Percentiles rank a stretch among this genome's conserved stretches.
These are phyloP conservation scores for Atkinsonella texensis DNA, from an alignment of 2,329 filamentous ascomycete genomes.

Conservation along the genomic window DNA sequence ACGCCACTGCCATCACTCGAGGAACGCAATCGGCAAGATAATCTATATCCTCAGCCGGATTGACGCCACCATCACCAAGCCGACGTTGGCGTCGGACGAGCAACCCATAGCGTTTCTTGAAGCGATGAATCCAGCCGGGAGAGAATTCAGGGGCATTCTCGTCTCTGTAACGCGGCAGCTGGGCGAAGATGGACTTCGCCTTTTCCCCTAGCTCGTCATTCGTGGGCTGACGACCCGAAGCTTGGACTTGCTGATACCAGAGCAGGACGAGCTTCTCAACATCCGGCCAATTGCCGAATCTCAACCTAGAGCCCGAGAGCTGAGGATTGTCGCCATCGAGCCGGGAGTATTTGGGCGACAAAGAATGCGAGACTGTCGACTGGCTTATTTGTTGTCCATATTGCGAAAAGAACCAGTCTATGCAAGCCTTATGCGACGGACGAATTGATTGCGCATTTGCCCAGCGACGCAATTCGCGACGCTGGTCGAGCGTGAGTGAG, in stretches of 20 bases:
- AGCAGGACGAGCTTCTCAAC: conserved; percentile 46
- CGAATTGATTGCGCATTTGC: conserved; percentile 43
- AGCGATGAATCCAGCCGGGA: conserved; percentile 51
- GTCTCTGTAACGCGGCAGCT: conserved; percentile 48
- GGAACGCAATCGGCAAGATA: conserved; percentile 50
- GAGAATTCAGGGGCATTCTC: conserved; percentile 50
- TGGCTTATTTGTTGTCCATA: conserved; percentile 50
- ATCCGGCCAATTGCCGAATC: conserved; percentile 53
- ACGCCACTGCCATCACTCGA: conserved; percentile 43
- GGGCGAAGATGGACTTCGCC: conserved; percentile 45
- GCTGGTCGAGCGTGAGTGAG: conserved; percentile 49
- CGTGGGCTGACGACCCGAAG: conserved; percentile 43
- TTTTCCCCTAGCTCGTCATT: conserved; percentile 53
- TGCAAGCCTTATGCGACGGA: conserved; percentile 49
- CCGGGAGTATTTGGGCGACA: conserved; percentile 49
- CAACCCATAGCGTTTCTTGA: conserved; percentile 51
- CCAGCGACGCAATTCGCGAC: conserved; percentile 47
- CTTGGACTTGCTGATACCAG: conserved; percentile 41
- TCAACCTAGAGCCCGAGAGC: conserved; percentile 48
- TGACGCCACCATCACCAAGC: conserved; percentile 32
- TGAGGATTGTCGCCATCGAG: conserved; percentile 47
- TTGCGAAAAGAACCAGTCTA: conserved; percentile 48
- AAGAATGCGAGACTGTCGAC: conserved; percentile 50
- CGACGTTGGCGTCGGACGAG: conserved; percentile 44
- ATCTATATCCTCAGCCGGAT: conserved; percentile 42